These are phyloP conservation scores for Neopestalotiopsis sp. DNA, from an alignment of 2,329 filamentous ascomycete species.

Conservation along the genomic window DNA sequence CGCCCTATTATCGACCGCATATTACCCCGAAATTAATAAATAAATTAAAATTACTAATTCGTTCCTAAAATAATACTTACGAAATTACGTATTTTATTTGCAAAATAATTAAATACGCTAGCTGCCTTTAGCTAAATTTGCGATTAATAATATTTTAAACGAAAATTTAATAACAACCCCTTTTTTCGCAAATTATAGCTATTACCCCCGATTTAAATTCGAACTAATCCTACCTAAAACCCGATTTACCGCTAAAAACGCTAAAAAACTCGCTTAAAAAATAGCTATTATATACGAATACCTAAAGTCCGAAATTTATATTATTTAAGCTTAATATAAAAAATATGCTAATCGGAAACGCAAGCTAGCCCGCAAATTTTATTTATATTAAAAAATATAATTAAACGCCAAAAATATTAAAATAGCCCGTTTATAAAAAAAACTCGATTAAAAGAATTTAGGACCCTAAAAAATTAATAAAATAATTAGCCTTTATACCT, in stretches of 20 bases:
- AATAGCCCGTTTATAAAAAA: not conserved
- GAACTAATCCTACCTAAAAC: not conserved
- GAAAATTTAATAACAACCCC: not conserved
- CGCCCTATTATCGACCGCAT: not conserved
- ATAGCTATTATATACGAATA: not conserved
- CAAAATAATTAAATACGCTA: not conserved
- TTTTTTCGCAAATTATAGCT: not conserved
- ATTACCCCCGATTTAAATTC: not conserved
- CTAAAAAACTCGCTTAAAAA: not conserved
- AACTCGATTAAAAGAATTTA: not conserved
- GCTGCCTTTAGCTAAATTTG: not conserved
- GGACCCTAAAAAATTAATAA: not conserved
- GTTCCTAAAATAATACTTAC: too few relatives aligned
- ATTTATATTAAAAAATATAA: not conserved
- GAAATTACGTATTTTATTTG: not conserved
- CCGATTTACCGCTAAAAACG: not conserved
- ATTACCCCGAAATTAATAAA: too few relatives aligned
- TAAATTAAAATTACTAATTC: too few relatives aligned
- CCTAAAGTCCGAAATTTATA: not conserved
- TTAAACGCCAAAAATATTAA: not conserved
- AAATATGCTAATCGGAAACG: not conserved
- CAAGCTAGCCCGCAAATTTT: not conserved
- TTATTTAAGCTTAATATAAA: not conserved
- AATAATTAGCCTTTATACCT: not conserved
- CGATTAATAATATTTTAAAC: constrained; percentile 3